Base-by-base conservation (phyloP, 305 asterid genomes). In the Solanum aculeatissimum region DNA sequence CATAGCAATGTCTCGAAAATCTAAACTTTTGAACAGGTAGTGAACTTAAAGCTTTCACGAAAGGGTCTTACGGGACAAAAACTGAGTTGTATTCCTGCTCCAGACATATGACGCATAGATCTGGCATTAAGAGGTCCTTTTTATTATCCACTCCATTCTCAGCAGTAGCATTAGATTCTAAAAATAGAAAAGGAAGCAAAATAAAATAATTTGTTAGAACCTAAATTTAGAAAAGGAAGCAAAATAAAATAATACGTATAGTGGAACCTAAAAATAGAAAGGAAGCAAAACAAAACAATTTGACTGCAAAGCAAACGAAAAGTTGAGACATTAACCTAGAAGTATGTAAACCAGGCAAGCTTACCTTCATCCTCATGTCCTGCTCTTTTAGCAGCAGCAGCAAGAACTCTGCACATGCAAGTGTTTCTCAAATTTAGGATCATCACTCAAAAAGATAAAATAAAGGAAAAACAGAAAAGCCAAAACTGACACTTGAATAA, bases 21-120 rank as follows among this genome's bases (percentile, higher is more conserved):
- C 62, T 3, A 21, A 19, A 11, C 23, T 54, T 53, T 53, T 55
- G 32, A 53, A 78, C 65, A 51, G 35, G 60, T 16, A 51, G 63
- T 3, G 65, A 51, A 51, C 27, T 27, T 4, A 82, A 83, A 85
- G 86, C 60, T 23, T 80, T 80, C 79, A 58, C 32, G 54, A 58
- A 87, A 81, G 87, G 84, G 81, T 51, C 99, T 91, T 94, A 97
- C 99, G 95, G 98, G 87, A 97, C 95, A 83, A 97, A 97, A 86
- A 97, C 99, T 21, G 99, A 91, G 83, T 97, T 95, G 91, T 95
- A 97, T 68, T 93, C 99, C 89, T 94, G 97, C 93, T 94, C 99
- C 88, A 97, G 89, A 87, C 99, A 97, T 86, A 97, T 97, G 51
- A 97, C 99, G 69, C 99, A 97, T 81, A 97, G 88, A 89, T 97